Evolutionary conservation across 768 basidiomycete genomes (phyloP).

Genomic region (Imleria badia): DNA sequence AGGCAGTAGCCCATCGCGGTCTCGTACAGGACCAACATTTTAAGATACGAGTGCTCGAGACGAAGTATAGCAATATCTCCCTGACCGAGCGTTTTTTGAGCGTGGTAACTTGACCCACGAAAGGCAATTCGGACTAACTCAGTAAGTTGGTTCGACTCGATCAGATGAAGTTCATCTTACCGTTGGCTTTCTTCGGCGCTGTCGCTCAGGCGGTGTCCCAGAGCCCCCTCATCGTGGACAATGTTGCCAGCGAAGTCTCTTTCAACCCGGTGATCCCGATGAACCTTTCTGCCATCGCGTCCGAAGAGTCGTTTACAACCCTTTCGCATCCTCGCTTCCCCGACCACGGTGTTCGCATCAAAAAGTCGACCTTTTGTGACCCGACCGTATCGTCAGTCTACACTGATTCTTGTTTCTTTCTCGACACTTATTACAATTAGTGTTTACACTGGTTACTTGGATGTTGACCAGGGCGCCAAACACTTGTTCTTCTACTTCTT

Average conservation of each 20-base stretch:
- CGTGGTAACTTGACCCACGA: constrained; percentile 30
- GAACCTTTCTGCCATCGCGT: constrained; percentile 26
- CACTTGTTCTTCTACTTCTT: constrained; percentile 63
- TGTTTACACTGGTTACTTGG: constrained; percentile 48
- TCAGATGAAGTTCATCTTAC: constrained; percentile 1
- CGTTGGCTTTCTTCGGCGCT: constrained; percentile 2
- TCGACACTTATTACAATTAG: constrained; percentile 19
- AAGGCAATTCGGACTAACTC: constrained; percentile 15
- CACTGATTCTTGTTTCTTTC: not conserved
- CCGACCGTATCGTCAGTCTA: constrained; percentile 46
- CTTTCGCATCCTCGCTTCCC: constrained; percentile 53
- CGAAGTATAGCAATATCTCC: constrained; percentile 4
- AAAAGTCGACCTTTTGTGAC: constrained; percentile 62
- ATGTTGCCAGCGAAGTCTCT: not conserved
- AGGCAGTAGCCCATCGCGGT: constrained; percentile 96
- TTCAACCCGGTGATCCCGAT: constrained; percentile 2
- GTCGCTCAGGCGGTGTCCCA: constrained; percentile 6
- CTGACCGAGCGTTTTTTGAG: constrained; percentile 27
- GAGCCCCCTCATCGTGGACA: not conserved
- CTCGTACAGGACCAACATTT: constrained; percentile 96
- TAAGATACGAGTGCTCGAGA: constrained; percentile 12
- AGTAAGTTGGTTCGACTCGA: not conserved
- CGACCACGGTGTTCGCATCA: constrained; percentile 53
- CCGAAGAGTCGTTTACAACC: constrained; percentile 34
- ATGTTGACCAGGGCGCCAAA: constrained; percentile 48